Evolutionary conservation across 371 early-diverging fungal genomes (phyloP), one percentile per base, ranked within the genome.

Genomic region (Apophysomyces trapeziformis): DNA sequence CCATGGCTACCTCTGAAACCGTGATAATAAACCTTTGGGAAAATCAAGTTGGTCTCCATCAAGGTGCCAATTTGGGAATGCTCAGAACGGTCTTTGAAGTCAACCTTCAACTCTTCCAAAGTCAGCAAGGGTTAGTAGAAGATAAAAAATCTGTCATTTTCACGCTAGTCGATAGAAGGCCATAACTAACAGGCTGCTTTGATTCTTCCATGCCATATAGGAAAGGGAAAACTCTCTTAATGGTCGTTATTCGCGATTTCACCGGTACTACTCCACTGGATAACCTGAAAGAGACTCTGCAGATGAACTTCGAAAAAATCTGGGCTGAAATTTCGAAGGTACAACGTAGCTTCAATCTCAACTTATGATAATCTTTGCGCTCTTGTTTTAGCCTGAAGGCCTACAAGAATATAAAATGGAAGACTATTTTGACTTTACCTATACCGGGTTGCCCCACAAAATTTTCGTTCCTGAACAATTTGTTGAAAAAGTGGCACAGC

Each of bases 41-140:
- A 70, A 90, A 96, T 73, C 92, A 92, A 81, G 97, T 99, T 14
- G 99, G 98, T 44, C 86, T 99, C 44, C 98, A 98, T 85, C 93
- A 98, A 74, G 98, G 98, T 45, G 99, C 99, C 36, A 99, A 98
- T 75, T 95, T 99, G 95, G 97, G 97, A n/a, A 81, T 98, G 58
- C 83, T 99, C 47, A 97, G 95, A 77, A 98, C 98, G 7, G 99
- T 99, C 4, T 90, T 99, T 76, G 99, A 99, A 69, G 99, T 99
- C 63, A 96, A 99, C 71, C 77, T 98, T 63, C 94, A 97, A 75
- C 88, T 99, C 21, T 98, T 98, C 80, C 96, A 96, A 66, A 85
- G 83, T 66, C 82, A 85, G 75, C 80, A 83, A 77, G 79, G 83
- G 85, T 81, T 77, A 66, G 61, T 68, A 13, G 16, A 45, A 11